Evolutionary conservation across 345 rosid species (phyloP).

Genomic region (Gossypium australe): DNA sequence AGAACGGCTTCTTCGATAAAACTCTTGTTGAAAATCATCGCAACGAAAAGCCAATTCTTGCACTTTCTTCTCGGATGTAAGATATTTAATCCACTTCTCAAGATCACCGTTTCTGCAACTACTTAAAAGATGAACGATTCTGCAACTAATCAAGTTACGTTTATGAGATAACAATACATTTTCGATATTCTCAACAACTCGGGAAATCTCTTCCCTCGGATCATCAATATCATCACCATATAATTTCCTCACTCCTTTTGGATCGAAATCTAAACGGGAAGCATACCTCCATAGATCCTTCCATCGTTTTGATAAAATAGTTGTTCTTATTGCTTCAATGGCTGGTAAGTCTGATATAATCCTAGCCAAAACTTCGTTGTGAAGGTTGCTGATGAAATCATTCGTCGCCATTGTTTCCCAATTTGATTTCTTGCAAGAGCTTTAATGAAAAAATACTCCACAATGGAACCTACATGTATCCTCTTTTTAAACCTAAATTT

Average conservation of each 20-base stretch:
- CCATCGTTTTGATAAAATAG: not conserved
- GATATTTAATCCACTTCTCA: not conserved
- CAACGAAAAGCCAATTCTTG: not conserved
- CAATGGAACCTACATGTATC: too few relatives aligned
- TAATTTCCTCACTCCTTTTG: not conserved
- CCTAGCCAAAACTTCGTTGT: not conserved
- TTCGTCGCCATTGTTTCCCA: not conserved
- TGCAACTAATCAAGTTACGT: not conserved
- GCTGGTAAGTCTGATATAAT: not conserved
- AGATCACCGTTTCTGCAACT: not conserved
- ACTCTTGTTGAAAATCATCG: not conserved
- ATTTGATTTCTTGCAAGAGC: not conserved
- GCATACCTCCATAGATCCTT: not conserved
- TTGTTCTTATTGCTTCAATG: not conserved
- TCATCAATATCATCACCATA: too few relatives aligned
- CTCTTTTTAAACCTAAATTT: too few relatives aligned
- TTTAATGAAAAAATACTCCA: too few relatives aligned
- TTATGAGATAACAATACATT: not conserved
- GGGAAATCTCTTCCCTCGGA: too few relatives aligned
- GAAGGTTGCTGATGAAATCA: conserved; percentile 1
- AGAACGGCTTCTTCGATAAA: too few relatives aligned
- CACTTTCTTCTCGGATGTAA: not conserved
- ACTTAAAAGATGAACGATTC: not conserved
- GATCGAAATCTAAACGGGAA: not conserved
- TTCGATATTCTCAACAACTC: not conserved